These are phyloP conservation scores for Dictyostelium firmibasis DNA, from an alignment of 78 protist species.

Conservation along the genomic window DNA sequence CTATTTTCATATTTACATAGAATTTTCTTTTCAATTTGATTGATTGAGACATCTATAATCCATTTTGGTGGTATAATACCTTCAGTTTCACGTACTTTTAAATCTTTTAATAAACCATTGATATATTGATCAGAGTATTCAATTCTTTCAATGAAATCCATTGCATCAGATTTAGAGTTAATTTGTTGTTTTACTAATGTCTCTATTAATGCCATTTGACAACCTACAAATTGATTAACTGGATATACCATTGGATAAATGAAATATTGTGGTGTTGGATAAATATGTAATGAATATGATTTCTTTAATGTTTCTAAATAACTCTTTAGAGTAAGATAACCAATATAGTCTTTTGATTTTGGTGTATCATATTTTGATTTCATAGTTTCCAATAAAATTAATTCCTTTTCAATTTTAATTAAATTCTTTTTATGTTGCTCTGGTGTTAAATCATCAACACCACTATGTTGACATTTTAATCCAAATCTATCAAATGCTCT, in stretches of 20 bases:
- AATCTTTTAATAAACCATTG: slow-evolving; percentile 13
- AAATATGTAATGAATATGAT: neutral
- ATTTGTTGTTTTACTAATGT: slow-evolving; percentile 16
- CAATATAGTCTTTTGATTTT: neutral
- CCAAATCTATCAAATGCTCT: slow-evolving; percentile 28
- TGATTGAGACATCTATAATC: neutral
- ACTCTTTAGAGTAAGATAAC: neutral
- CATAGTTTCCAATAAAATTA: neutral
- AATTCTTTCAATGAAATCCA: slow-evolving; percentile 2
- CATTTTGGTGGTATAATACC: slow-evolving; percentile 10
- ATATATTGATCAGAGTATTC: neutral
- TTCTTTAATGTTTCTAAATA: neutral
- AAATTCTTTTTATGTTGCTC: neutral
- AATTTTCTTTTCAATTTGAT: slow-evolving; percentile 4
- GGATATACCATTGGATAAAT: slow-evolving; percentile 29
- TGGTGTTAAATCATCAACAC: neutral
- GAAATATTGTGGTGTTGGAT: slow-evolving; percentile 43
- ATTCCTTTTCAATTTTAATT: neutral
- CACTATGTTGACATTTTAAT: neutral
- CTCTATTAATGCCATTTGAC: slow-evolving; percentile 21
- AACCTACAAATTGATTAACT: slow-evolving; percentile 36
- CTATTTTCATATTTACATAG: slow-evolving; percentile 1
- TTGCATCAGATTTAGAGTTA: neutral
- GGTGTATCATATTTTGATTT: slow-evolving; percentile 1
- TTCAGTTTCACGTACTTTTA: neutral